Evolutionary conservation across 2,329 filamentous ascomycete species (phyloP).

Genomic region (Dactylella cylindrospora): DNA sequence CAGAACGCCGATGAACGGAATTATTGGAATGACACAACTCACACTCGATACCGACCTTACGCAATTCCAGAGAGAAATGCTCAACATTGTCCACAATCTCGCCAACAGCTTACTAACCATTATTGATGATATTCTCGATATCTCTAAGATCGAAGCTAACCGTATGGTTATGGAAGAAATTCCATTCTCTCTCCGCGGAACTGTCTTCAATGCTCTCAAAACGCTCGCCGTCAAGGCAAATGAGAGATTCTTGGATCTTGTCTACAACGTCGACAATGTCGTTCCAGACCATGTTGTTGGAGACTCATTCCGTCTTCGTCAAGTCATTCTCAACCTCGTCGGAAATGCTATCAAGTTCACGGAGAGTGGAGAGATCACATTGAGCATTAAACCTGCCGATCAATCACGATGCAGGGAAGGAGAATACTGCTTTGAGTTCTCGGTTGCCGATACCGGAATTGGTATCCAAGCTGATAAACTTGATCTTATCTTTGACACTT

Average conservation of each 20-base stretch:
- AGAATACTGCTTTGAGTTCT: constrained; percentile 92
- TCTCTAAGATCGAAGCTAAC: constrained; percentile 86
- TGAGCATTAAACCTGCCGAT: constrained; percentile 77
- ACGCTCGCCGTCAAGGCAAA: constrained; percentile 96
- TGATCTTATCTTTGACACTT: constrained; percentile 96
- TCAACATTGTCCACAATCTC: constrained; percentile 95
- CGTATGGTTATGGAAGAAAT: constrained; percentile 99
- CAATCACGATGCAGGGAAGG: constrained; percentile 67
- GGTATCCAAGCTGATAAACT: constrained; percentile 94
- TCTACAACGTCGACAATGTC: constrained; percentile 88
- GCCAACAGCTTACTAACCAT: constrained; percentile 96
- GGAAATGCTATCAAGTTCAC: constrained; percentile 99
- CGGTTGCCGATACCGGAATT: constrained; percentile 93
- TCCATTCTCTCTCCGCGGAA: constrained; percentile 88
- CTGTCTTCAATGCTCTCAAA: constrained; percentile 96
- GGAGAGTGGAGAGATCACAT: constrained; percentile 90
- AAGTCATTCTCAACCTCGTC: constrained; percentile 95
- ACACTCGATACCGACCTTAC: constrained; percentile 93
- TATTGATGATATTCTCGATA: constrained; percentile 79
- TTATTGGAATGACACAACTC: constrained; percentile 93
- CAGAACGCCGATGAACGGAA: constrained; percentile 94
- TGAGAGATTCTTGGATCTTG: constrained; percentile 88
- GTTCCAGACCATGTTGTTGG: constrained; percentile 94
- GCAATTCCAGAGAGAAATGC: constrained; percentile 94
- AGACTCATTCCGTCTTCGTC: constrained; percentile 91